A percentile compares a stretch with the other conserved stretches of the same genome.
Evolutionary conservation across 2,329 filamentous ascomycete species (phyloP).

Genomic region (Sarocladium brachiariae): DNA sequence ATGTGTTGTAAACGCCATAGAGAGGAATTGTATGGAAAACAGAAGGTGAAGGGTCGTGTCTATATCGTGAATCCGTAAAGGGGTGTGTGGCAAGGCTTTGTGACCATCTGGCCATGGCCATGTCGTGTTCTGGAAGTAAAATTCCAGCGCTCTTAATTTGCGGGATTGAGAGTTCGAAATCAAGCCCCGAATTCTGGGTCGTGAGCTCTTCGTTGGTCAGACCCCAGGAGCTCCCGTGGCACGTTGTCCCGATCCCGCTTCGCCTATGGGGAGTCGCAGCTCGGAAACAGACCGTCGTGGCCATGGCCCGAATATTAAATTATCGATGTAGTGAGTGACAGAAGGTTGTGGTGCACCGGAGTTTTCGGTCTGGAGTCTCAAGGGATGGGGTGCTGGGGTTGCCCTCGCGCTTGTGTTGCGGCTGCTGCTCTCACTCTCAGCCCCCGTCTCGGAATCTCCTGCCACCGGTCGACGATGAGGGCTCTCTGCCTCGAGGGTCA

Average conservation of each 20-base stretch:
- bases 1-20: background rate
- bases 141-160: no score
- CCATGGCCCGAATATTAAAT: constrained; percentile 5
- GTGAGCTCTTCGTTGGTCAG: background rate
- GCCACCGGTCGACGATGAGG: constrained; percentile 10
- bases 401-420: background rate
- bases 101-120: no score
- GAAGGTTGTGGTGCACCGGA: constrained; percentile 2
- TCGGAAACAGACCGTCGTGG: background rate
- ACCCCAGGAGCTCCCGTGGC: background rate
- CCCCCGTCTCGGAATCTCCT: background rate
- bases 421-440: background rate
- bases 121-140: no score
- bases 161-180: no score
- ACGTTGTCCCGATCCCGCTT: background rate
- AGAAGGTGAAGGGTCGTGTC: constrained; percentile 1
- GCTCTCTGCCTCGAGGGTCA: constrained; percentile 34
- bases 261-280: background rate
- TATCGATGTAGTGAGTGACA: constrained; percentile 4
- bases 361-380: background rate
- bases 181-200: no score
- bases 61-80: constrained; percentile 6
- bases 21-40: background rate
- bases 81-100: no score
- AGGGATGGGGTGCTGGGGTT: background rate